Evolutionary conservation across 768 basidiomycete genomes (phyloP).

Genomic region (Mycena filopes): DNA sequence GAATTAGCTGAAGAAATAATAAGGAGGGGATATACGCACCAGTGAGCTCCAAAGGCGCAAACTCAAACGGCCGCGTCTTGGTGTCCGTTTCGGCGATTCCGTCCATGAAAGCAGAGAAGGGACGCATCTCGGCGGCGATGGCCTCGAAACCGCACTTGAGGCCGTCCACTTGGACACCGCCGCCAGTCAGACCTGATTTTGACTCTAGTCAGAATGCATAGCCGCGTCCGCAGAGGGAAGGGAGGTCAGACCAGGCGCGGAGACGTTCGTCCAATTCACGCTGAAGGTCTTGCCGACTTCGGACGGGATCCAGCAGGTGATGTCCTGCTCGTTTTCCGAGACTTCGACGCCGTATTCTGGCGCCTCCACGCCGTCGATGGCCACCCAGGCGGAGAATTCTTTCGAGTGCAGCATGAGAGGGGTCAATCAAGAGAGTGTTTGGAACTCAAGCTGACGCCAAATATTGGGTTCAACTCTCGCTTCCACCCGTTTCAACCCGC

Average conservation of each 20-base stretch:
- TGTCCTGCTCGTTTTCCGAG: conserved; percentile 13
- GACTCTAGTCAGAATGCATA: too few species aligned
- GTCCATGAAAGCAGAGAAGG: conserved; percentile 17
- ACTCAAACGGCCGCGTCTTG: conserved; percentile 22
- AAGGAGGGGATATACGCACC: background rate
- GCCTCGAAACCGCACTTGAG: conserved; percentile 24
- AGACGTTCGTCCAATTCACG: conserved; percentile 25
- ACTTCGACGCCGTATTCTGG: conserved; percentile 13
- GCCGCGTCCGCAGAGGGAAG: too few species aligned
- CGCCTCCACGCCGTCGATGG: conserved; percentile 11
- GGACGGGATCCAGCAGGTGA: conserved; percentile 25
- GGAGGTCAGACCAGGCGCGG: background rate
- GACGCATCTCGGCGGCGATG: conserved; percentile 15
- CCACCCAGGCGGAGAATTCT: conserved; percentile 24
- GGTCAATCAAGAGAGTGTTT: background rate
- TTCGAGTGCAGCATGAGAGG: conserved; percentile 10
- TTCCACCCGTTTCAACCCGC: too few species aligned
- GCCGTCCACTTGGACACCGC: conserved; percentile 25
- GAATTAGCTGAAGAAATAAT: background rate
- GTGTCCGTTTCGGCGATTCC: conserved; percentile 24
- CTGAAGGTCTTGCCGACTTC: conserved; percentile 23
- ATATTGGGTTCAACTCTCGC: too few species aligned
- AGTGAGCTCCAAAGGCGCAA: conserved; percentile 25
- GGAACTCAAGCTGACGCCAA: background rate
- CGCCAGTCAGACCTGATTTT: conserved; percentile 10